Conservation (phyloP, 805 yeast genomes). For the Ogataea chonburiensis region DNA sequence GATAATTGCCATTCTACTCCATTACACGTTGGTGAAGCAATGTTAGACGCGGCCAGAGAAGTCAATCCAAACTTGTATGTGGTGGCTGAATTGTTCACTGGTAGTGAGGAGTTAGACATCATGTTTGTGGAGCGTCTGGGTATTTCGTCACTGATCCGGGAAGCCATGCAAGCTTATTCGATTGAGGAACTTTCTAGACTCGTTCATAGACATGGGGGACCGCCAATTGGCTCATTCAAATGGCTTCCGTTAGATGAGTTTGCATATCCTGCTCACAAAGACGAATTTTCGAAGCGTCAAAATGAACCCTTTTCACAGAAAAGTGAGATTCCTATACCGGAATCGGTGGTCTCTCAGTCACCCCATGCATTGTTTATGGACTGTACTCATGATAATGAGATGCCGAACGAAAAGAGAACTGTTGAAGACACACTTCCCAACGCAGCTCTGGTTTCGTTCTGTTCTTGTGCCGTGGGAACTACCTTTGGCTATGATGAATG, state of each 20-base stretch:
- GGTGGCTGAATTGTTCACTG: conserved; percentile 92
- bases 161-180: conserved; percentile 96
- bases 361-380: conserved; percentile 97
- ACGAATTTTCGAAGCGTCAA: conserved; percentile 26
- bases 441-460: conserved; percentile 90
- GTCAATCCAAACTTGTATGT: conserved; percentile 85
- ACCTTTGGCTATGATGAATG: conserved; percentile 93
- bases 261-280: conserved; percentile 59
- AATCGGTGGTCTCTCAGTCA: conserved; percentile 60
- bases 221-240: conserved; percentile 89
- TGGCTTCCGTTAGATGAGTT: conserved; percentile 76
- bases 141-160: conserved; percentile 84
- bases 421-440: conserved; percentile 92
- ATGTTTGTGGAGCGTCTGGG: conserved; percentile 89
- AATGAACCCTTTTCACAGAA: conserved; percentile 36
- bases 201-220: conserved; percentile 90
- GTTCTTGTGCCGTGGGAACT: conserved; percentile 92
- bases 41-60: conserved; percentile 82
- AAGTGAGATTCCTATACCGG: conserved; percentile 70
- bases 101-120: conserved; percentile 87
- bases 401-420: conserved; percentile 84
- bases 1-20: conserved; percentile 98
- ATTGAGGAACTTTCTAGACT: conserved; percentile 82
- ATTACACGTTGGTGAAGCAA: conserved; percentile 85
- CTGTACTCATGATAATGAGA: conserved; percentile 95